These are phyloP conservation scores for Cystobasidium sp. DNA, from an alignment of 1,284 basidiomycete species.

Conservation along the genomic window DNA sequence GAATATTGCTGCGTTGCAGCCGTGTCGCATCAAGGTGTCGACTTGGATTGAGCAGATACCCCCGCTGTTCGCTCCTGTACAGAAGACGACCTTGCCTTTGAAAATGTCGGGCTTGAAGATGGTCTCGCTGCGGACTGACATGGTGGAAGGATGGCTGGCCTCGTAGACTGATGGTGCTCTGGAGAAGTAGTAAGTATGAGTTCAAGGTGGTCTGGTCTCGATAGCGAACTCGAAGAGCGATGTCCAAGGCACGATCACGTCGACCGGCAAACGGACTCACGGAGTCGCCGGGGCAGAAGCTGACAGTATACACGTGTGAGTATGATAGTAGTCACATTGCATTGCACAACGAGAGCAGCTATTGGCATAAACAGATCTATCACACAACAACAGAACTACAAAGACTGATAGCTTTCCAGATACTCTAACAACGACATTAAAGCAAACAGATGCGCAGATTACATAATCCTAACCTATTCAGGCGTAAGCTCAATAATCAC, in stretches of 20 bases:
- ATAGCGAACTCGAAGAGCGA: not conserved
- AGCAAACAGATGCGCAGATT: not conserved
- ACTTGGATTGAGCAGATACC: constrained; percentile 93
- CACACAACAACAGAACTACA: no score
- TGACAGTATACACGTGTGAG: no score
- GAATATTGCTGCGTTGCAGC: constrained; percentile 51
- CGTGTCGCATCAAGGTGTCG: constrained; percentile 83
- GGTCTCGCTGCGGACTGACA: constrained; percentile 42
- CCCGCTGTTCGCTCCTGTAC: constrained; percentile 71
- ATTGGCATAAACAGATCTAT: no score
- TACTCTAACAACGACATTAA: not conserved
- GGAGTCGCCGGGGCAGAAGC: no score
- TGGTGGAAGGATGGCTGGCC: constrained; percentile 1
- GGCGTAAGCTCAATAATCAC: not conserved
- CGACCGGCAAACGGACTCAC: no score
- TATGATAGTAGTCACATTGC: no score
- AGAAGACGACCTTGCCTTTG: constrained; percentile 90
- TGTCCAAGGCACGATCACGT: no score
- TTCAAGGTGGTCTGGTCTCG: no score
- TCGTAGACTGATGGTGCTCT: not conserved
- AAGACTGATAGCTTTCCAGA: no score
- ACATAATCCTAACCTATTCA: not conserved
- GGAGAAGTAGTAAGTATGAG: not conserved
- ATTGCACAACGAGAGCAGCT: no score
- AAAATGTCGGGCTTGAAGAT: constrained; percentile 82